These are phyloP conservation scores for Vitis hybrid DNA, from an alignment of 177 flowering plant genomes.

Conservation along the genomic window DNA sequence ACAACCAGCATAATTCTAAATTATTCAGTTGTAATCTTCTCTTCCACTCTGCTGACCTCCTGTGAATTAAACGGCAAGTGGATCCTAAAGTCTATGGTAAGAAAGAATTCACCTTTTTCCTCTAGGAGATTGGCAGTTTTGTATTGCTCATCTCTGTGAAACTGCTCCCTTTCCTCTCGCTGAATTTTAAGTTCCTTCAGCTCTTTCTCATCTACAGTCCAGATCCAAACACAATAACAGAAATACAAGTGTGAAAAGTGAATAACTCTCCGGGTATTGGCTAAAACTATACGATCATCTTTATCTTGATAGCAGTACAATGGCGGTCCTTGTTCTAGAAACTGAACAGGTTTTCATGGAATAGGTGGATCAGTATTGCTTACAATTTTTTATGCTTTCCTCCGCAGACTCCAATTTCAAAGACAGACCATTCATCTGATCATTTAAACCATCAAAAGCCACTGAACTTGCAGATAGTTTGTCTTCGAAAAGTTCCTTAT, in stretches of 20 bases:
- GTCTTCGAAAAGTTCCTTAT: conserved; percentile 64
- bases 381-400: conserved; percentile 55
- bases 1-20: background rate
- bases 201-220: conserved; percentile 59
- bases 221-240: conserved; percentile 3
- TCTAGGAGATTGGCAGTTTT: conserved; percentile 41
- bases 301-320: too few relatives aligned
- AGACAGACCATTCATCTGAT: conserved; percentile 56
- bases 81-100: background rate
- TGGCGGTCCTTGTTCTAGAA: background rate
- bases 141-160: conserved; percentile 42
- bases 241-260: background rate
- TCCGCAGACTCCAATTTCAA: conserved; percentile 59
- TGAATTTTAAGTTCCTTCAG: conserved; percentile 53
- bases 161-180: conserved; percentile 52
- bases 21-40: background rate
- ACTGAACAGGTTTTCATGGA: background rate
- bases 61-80: background rate
- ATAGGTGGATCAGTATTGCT: conserved; percentile 21
- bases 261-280: too few relatives aligned
- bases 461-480: conserved; percentile 52
- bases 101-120: conserved; percentile 63
- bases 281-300: too few relatives aligned
- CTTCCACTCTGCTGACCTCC: too few relatives aligned
- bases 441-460: conserved; percentile 61